Evolutionary conservation across 306 rosid genomes (phyloP), one percentile per base, ranked within the genome.

Genomic region (Begonia peltatifolia): DNA sequence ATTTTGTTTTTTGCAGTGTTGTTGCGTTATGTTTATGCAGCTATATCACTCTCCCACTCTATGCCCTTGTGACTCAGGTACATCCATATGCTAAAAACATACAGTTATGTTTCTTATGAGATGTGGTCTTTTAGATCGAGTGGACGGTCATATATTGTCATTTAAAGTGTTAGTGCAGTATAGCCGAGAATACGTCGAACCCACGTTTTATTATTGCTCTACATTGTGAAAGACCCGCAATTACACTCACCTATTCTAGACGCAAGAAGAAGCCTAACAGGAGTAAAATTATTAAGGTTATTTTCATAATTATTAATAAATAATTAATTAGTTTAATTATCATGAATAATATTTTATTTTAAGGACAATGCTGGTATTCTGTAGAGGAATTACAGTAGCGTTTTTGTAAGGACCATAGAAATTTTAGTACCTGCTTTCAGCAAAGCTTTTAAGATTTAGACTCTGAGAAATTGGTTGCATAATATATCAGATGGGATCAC

Each of bases 1-100:
- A 7, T 60, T 20, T 44, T 14, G 41, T 44, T 18, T 42, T 58
- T 67, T 56, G 46, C 74, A 86, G 97, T 64, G 66, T 73, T 61
- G 59, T 35, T 38, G 80, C 77, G 61, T 64, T 85, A 23, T 74
- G 74, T 61, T 25, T 90, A 15, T 85, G 95, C 79, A 76, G 97
- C 82, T 90, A 90, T 53, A 77, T 83, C 36, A 90, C 97, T 3
- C 94, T 90, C 66, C 97, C 95, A 11, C 75, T 89, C 10, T 76
- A 90, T 70, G 85, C 95, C 63, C 95, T 90, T 42, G 87, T 90
- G 51, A 78, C 83, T 58, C 97, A 85, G 95, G 97, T 84, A 9
- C 56, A 16, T 48, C 48, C 18, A 30, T 30, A 5, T 30, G 38
- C 38, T 3, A 3, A 3, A 30, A 30, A 30, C 38, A 17, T 60